Conservation (phyloP, 768 basidiomycete genomes). For the Boletus reticulatus region DNA sequence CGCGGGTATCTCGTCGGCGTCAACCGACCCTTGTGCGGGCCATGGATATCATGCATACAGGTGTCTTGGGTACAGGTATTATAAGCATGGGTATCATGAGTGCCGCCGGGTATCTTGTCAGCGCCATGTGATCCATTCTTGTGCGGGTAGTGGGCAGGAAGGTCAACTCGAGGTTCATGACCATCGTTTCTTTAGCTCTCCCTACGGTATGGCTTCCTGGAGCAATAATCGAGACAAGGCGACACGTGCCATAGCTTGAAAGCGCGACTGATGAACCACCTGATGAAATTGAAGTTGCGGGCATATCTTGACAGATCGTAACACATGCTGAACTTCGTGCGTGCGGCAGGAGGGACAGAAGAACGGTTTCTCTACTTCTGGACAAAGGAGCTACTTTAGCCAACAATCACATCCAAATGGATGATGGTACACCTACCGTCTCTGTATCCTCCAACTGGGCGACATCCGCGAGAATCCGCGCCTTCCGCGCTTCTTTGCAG, state of each 20-base stretch:
- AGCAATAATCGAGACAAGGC: background rate
- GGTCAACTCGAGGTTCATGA: background rate
- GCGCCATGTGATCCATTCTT: conserved; percentile 9
- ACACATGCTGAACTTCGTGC: background rate
- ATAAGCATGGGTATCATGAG: too few relatives aligned
- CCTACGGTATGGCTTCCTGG: background rate
- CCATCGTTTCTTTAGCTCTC: background rate
- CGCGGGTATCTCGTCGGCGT: too few relatives aligned
- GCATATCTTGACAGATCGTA: background rate
- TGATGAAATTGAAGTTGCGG: background rate
- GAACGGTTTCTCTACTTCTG: background rate
- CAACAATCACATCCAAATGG: background rate
- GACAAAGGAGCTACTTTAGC: background rate
- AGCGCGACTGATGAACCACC: background rate
- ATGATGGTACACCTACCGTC: background rate
- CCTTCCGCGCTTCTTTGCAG: conserved; percentile 3
- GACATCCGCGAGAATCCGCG: background rate
- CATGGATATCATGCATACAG: too few relatives aligned
- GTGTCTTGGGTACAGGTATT: too few relatives aligned
- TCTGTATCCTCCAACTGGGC: background rate
- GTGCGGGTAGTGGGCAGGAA: background rate
- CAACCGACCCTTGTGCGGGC: too few relatives aligned
- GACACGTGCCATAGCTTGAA: conserved; percentile 5
- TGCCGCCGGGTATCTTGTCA: background rate
- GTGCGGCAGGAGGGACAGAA: background rate